phyloP scores from a whole-genome alignment of 352 stramenopile genomes.

The Phytophthora nicotianae region DNA sequence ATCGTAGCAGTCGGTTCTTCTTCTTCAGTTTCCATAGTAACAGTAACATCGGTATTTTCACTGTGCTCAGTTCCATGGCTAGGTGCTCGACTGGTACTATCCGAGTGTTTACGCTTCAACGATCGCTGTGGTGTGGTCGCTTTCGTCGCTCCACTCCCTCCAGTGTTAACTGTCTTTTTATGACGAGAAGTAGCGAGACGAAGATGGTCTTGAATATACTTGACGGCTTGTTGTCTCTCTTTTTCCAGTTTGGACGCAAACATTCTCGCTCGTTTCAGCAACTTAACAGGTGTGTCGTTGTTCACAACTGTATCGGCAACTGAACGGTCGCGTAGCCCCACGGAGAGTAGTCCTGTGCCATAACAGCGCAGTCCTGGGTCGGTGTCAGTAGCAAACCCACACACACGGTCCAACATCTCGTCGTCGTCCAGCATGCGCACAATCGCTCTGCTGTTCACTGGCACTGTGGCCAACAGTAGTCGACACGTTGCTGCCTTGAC shows the following conservation, averaged over 20 bases:
- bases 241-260: constrained; percentile 82
- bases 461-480: constrained; percentile 74
- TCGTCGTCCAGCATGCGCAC: constrained; percentile 76
- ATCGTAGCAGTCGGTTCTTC: constrained; percentile 20
- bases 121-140: constrained; percentile 29
- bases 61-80: constrained; percentile 25
- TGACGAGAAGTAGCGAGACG: constrained; percentile 38
- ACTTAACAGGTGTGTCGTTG: constrained; percentile 71
- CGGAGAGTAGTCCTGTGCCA: constrained; percentile 73
- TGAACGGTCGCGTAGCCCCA: constrained; percentile 79
- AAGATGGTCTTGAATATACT: constrained; percentile 80
- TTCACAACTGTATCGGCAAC: constrained; percentile 86
- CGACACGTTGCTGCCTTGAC: constrained; percentile 76
- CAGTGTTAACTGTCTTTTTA: constrained; percentile 36
- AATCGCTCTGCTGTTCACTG: constrained; percentile 76
- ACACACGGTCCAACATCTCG: constrained; percentile 77
- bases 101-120: constrained; percentile 57
- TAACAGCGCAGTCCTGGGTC: constrained; percentile 75
- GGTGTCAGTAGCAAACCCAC: constrained; percentile 61
- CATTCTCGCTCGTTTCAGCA: constrained; percentile 73
- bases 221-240: constrained; percentile 65
- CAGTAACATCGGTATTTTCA: constrained; percentile 21
- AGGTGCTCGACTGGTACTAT: constrained; percentile 25
- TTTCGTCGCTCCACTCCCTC: constrained; percentile 19
- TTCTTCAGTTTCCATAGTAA: constrained; percentile 31